Evolutionary conservation across 768 basidiomycete genomes (phyloP).

Genomic region (Naganishia antarctica): DNA sequence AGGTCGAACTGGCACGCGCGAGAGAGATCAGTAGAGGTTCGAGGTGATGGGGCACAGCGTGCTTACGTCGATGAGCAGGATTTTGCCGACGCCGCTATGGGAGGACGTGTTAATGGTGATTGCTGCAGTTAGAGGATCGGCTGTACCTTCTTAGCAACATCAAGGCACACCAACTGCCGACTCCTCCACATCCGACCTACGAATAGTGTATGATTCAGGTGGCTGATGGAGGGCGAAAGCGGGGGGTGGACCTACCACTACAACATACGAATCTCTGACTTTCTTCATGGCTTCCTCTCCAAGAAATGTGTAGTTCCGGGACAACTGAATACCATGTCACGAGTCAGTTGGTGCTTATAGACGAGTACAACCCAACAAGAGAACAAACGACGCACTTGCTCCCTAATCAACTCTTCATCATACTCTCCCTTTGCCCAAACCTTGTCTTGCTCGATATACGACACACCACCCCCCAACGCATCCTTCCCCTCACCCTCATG

Average conservation of each 20-base stretch:
- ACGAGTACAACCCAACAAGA: background rate
- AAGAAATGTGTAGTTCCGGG: constrained; percentile 90
- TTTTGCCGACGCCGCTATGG: constrained; percentile 45
- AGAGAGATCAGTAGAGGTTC: background rate
- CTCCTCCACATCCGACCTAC: constrained; percentile 75
- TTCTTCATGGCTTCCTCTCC: constrained; percentile 80
- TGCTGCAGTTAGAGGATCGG: background rate
- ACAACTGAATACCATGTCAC: constrained; percentile 56
- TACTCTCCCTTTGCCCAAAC: constrained; percentile 44
- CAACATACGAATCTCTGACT: constrained; percentile 69
- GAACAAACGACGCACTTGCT: constrained; percentile 51
- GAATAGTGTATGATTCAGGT: background rate
- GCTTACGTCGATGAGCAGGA: constrained; percentile 48
- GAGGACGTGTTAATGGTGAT: background rate
- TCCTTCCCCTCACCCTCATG: constrained; percentile 1
- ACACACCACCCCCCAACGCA: background rate
- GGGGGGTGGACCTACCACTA: constrained; percentile 67
- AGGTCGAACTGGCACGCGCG: constrained; percentile 77
- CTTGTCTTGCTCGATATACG: constrained; percentile 16
- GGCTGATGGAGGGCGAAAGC: no score
- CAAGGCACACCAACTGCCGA: constrained; percentile 91
- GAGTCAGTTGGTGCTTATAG: background rate
- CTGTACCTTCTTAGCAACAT: constrained; percentile 81
- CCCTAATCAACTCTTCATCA: constrained; percentile 73
- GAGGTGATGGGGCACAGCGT: background rate